phyloP scores from a whole-genome alignment of 371 early-diverging fungal species.

The Coemansia sp. region DNA sequence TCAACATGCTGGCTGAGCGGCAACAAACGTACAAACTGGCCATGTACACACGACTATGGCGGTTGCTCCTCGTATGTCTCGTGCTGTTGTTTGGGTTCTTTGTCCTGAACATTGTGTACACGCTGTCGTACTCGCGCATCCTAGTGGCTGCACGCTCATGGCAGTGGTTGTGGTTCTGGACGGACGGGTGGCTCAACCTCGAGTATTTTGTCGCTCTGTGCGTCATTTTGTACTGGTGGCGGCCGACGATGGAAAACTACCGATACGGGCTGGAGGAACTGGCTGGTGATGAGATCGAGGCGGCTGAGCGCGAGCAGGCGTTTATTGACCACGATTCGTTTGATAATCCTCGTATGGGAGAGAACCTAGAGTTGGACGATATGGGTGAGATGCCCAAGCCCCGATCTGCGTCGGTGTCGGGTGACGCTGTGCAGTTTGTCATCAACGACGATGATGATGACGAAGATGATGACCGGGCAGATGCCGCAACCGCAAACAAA shows the following conservation, averaged over 20 bases:
- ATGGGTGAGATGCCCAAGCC: slow-evolving; percentile 6
- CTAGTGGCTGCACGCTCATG: slow-evolving; percentile 72
- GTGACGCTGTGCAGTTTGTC: slow-evolving; percentile 42
- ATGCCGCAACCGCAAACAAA: slow-evolving; percentile 1
- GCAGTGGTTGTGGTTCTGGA: slow-evolving; percentile 86
- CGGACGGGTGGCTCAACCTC: slow-evolving; percentile 84
- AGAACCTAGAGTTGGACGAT: slow-evolving; percentile 42
- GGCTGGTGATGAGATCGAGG: slow-evolving; percentile 49
- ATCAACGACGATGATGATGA: slow-evolving; percentile 39
- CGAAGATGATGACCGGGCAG: slow-evolving; percentile 16
- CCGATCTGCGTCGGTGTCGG: slow-evolving; percentile 13
- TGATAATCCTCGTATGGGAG: slow-evolving; percentile 46
- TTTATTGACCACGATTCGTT: slow-evolving; percentile 32
- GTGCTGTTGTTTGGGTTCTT: slow-evolving; percentile 73
- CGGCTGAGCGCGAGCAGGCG: slow-evolving; percentile 47
- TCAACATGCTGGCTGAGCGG: slow-evolving; percentile 65
- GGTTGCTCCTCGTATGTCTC: slow-evolving; percentile 74
- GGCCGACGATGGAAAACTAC: slow-evolving; percentile 89
- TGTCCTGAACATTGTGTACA: slow-evolving; percentile 65
- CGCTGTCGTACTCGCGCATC: slow-evolving; percentile 52
- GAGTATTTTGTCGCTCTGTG: slow-evolving; percentile 80
- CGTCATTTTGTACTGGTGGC: slow-evolving; percentile 81
- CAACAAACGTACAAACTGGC: slow-evolving; percentile 82
- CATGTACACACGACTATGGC: slow-evolving; percentile 88
- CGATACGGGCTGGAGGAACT: slow-evolving; percentile 69